These are phyloP conservation scores for Pichia sp. DNA, from an alignment of 1,139 yeast species.

Conservation along the genomic window DNA sequence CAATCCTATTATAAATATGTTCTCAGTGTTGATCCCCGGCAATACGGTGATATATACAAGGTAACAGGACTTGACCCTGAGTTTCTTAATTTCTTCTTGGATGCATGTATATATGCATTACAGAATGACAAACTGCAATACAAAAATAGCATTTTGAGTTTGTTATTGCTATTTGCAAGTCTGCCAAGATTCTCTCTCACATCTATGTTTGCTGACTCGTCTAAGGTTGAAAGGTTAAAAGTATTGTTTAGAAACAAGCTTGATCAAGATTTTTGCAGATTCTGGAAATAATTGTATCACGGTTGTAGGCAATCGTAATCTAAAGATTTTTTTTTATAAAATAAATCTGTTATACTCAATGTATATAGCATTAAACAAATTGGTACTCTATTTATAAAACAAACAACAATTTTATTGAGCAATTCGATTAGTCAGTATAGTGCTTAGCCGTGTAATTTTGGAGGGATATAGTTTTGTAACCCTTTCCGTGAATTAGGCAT, in stretches of 20 bases:
- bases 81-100: slow-evolving; percentile 48
- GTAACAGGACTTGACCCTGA: slow-evolving; percentile 56
- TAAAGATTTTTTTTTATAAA: background rate
- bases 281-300: slow-evolving; percentile 11
- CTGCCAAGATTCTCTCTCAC: slow-evolving; percentile 28
- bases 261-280: slow-evolving; percentile 4
- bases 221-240: slow-evolving; percentile 1
- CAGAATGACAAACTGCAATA: slow-evolving; percentile 1
- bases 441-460: slow-evolving; percentile 14
- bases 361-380: background rate
- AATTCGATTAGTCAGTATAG: background rate
- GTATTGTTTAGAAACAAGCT: slow-evolving; percentile 5
- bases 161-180: slow-evolving; percentile 19
- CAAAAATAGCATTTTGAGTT: slow-evolving; percentile 13
- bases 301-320: background rate
- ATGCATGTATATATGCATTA: slow-evolving; percentile 36
- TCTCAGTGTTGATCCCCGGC: slow-evolving; percentile 33
- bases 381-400: background rate
- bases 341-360: background rate
- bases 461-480: slow-evolving; percentile 31
- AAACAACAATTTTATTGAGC: background rate
- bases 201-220: slow-evolving; percentile 22
- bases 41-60: slow-evolving; percentile 37
- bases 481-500: slow-evolving; percentile 37
- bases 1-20: slow-evolving; percentile 37